These are phyloP conservation scores for Thelephora ganbajun DNA, from an alignment of 768 basidiomycete species.

Conservation along the genomic window DNA sequence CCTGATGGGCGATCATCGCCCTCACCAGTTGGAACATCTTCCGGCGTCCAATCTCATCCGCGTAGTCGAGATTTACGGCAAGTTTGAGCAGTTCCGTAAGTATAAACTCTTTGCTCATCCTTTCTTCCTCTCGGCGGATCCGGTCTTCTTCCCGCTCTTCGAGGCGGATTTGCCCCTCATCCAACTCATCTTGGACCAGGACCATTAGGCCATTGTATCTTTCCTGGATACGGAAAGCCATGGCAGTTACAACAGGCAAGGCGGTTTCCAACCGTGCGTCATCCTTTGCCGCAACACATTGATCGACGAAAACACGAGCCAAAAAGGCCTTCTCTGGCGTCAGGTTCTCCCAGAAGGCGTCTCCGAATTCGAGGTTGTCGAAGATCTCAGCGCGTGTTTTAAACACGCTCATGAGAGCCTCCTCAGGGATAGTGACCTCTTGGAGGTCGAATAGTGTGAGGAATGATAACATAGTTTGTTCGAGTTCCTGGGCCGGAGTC, in stretches of 20 bases:
- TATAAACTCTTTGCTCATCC: slow-evolving; percentile 43
- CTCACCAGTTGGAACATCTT: slow-evolving; percentile 82
- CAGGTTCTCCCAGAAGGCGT: slow-evolving; percentile 59
- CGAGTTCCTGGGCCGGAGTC: neutral
- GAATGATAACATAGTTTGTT: slow-evolving; percentile 32
- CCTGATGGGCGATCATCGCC: slow-evolving; percentile 70
- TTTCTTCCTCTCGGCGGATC: slow-evolving; percentile 31
- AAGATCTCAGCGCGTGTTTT: slow-evolving; percentile 49
- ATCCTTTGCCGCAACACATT: slow-evolving; percentile 51
- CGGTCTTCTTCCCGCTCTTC: slow-evolving; percentile 23
- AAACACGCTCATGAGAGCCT: slow-evolving; percentile 65
- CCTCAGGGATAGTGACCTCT: slow-evolving; percentile 49
- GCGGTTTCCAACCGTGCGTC: slow-evolving; percentile 47
- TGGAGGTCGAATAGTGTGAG: slow-evolving; percentile 46
- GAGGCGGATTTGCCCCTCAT: slow-evolving; percentile 17
- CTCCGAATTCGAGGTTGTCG: slow-evolving; percentile 52
- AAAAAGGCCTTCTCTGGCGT: slow-evolving; percentile 72
- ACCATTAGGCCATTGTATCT: slow-evolving; percentile 54
- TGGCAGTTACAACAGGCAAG: slow-evolving; percentile 72
- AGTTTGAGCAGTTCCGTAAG: slow-evolving; percentile 73
- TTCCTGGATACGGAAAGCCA: slow-evolving; percentile 64
- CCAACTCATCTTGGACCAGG: slow-evolving; percentile 22
- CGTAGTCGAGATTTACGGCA: slow-evolving; percentile 73
- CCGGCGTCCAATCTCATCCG: slow-evolving; percentile 81
- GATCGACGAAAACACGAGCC: slow-evolving; percentile 69